Evolutionary conservation across 371 early-diverging fungal genomes (phyloP).

Genomic region (Chytridium lagenaria): DNA sequence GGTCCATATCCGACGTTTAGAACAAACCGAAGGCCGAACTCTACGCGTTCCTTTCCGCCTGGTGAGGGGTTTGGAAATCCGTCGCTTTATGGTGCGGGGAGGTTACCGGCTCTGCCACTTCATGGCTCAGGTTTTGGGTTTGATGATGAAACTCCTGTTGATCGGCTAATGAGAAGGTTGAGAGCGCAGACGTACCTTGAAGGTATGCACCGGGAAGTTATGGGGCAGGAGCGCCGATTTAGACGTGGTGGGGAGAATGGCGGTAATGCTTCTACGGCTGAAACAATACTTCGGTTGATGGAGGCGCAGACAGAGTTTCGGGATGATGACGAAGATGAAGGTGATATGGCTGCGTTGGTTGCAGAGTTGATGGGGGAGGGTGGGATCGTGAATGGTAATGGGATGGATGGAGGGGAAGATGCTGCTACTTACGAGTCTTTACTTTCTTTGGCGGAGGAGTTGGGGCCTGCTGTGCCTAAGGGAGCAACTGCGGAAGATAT

Average conservation of each 20-base stretch:
- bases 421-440: conserved; percentile 18
- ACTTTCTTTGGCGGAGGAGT: conserved; percentile 3
- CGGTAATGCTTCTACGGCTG: neutral
- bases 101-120: neutral
- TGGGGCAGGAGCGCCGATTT: too few species aligned
- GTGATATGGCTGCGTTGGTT: neutral
- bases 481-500: conserved; percentile 9
- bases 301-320: neutral
- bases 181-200: neutral
- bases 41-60: too few species aligned
- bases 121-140: neutral
- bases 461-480: conserved; percentile 7
- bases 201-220: neutral
- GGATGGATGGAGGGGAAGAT: neutral
- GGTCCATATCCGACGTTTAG: too few species aligned
- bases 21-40: too few species aligned
- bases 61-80: too few species aligned
- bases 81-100: too few species aligned
- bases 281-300: neutral
- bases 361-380: too few species aligned
- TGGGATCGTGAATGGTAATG: too few species aligned
- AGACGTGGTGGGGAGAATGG: neutral
- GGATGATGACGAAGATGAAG: neutral
- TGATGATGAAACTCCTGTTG: conserved; percentile 14
- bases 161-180: conserved; percentile 7